phyloP scores from a whole-genome alignment of 2,329 filamentous ascomycete genomes.

The Fusarium subglutinans region DNA sequence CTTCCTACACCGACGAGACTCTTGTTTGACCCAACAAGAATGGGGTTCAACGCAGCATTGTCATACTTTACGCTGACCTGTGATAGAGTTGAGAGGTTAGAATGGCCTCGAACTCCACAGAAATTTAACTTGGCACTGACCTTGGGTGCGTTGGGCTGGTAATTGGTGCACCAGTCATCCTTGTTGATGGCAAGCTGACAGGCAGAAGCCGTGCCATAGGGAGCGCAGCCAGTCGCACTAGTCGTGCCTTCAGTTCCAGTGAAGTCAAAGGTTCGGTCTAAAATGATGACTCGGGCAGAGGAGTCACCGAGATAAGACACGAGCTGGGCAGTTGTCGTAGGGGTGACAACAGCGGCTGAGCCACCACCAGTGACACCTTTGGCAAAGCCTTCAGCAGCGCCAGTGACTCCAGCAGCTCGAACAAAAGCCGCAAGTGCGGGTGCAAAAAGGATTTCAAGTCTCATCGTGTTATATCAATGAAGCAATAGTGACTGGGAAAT shows the following conservation, averaged over 20 bases:
- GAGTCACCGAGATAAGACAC: constrained; percentile 66
- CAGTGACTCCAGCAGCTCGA: not conserved
- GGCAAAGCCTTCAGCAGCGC: constrained; percentile 52
- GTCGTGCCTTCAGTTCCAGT: constrained; percentile 63
- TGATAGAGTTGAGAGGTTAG: accelerated
- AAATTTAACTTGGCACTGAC: constrained; percentile 46
- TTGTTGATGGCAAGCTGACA: constrained; percentile 71
- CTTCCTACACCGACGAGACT: constrained; percentile 63
- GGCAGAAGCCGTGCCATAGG: constrained; percentile 61
- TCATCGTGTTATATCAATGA: not conserved
- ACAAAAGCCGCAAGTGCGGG: not conserved
- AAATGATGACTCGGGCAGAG: constrained; percentile 64
- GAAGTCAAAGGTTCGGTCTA: constrained; percentile 66
- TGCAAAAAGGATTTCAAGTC: not conserved
- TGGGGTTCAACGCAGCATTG: constrained; percentile 60
- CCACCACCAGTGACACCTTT: constrained; percentile 69
- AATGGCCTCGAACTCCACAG: accelerated
- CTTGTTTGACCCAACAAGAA: constrained; percentile 66
- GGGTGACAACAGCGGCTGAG: constrained; percentile 65
- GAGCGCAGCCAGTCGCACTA: constrained; percentile 64
- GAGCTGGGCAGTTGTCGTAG: constrained; percentile 63
- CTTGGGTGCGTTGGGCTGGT: constrained; percentile 61
- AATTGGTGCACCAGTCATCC: constrained; percentile 67
- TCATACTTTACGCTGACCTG: constrained; percentile 56
- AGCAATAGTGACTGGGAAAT: not conserved